Conservation (phyloP, 805 yeast genomes). For the Priceomyces carsonii region DNA sequence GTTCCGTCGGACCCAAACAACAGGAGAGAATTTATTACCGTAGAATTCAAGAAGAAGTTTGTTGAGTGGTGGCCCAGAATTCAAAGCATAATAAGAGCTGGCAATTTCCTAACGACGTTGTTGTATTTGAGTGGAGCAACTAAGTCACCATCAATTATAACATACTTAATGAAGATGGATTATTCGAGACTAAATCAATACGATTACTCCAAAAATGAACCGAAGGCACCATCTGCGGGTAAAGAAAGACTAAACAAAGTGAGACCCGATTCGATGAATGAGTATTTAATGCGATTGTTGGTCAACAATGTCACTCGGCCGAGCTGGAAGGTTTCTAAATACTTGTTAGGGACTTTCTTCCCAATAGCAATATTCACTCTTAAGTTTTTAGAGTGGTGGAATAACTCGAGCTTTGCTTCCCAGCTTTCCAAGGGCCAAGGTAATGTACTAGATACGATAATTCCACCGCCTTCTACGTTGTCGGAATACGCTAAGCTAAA, state of each 20-base stretch:
- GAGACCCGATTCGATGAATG: conserved; percentile 43
- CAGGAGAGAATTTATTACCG: conserved; percentile 25
- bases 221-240: conserved; percentile 10
- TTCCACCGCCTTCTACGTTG: conserved; percentile 48
- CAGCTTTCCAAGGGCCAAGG: conserved; percentile 52
- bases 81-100: conserved; percentile 45
- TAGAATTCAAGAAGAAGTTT: conserved; percentile 40
- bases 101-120: conserved; percentile 59
- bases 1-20: conserved; percentile 18
- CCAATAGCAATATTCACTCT: conserved; percentile 81
- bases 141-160: conserved; percentile 63
- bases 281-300: conserved; percentile 29
- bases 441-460: conserved; percentile 44
- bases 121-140: conserved; percentile 66
- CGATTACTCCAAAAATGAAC: conserved; percentile 45
- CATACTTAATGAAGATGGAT: conserved; percentile 60
- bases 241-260: conserved; percentile 24
- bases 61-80: conserved; percentile 63
- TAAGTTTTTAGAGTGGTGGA: conserved; percentile 94
- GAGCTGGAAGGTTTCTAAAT: conserved; percentile 30
- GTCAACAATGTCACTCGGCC: conserved; percentile 24
- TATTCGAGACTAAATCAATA: conserved; percentile 60
- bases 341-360: conserved; percentile 53
- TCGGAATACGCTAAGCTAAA: conserved; percentile 13
- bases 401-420: conserved; percentile 67